These are phyloP conservation scores for Chaetoceros tenuissimus DNA, from an alignment of 108 stramenopile species.

Conservation along the genomic window DNA sequence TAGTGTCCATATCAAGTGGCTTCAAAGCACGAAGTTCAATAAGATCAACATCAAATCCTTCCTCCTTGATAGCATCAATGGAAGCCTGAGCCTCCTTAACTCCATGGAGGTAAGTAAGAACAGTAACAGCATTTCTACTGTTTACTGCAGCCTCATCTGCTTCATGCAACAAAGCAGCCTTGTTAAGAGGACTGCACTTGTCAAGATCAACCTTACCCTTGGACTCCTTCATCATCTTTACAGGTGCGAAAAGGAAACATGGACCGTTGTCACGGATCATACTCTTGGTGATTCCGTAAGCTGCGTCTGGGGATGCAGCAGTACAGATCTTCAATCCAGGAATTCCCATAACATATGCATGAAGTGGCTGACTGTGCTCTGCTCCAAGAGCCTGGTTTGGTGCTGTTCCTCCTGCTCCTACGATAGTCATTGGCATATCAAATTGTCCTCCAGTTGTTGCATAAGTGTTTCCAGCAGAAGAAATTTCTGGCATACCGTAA, in stretches of 20 bases:
- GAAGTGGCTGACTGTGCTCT: slow-evolving; percentile 98
- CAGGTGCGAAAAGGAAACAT: slow-evolving; percentile 96
- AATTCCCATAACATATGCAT: slow-evolving; percentile 99
- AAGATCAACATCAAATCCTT: slow-evolving; percentile 94
- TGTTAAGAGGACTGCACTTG: slow-evolving; percentile 90
- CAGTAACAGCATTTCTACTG: slow-evolving; percentile 87
- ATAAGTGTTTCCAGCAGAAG: slow-evolving; percentile 96
- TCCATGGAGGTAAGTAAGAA: slow-evolving; percentile 96
- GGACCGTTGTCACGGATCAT: slow-evolving; percentile 99
- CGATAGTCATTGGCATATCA: slow-evolving; percentile 98
- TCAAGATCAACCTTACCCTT: slow-evolving; percentile 87
- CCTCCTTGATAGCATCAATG: slow-evolving; percentile 76
- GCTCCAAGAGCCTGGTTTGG: slow-evolving; percentile 97
- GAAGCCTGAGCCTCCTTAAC: slow-evolving; percentile 87
- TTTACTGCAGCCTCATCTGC: slow-evolving; percentile 73
- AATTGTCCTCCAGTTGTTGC: slow-evolving; percentile 98
- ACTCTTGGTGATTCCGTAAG: slow-evolving; percentile 94
- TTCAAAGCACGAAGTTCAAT: slow-evolving; percentile 95
- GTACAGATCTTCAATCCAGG: slow-evolving; percentile 98
- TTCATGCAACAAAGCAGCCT: slow-evolving; percentile 80
- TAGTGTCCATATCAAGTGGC: slow-evolving; percentile 95
- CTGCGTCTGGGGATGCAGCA: slow-evolving; percentile 91
- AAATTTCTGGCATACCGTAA: slow-evolving; percentile 97
- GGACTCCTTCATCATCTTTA: slow-evolving; percentile 98
- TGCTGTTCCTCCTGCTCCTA: slow-evolving; percentile 97